Conservation (phyloP, 2,329 filamentous ascomycete species). For the Diaporthe eres region DNA sequence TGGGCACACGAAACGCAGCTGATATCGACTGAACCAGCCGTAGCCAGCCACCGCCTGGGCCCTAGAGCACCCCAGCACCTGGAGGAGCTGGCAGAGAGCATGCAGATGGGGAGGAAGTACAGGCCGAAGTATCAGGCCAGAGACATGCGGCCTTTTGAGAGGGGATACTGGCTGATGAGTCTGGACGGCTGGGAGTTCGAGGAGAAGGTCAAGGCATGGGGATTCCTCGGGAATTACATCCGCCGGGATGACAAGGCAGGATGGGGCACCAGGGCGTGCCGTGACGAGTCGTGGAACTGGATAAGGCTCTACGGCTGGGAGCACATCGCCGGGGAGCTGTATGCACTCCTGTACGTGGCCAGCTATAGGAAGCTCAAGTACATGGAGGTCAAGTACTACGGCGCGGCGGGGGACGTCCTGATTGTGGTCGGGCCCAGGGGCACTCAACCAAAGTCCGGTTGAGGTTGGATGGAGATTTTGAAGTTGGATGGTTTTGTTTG, state of each 20-base stretch:
- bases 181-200: conserved; percentile 66
- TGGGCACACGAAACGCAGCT: conserved; percentile 29
- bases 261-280: conserved; percentile 75
- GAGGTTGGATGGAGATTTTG: neutral
- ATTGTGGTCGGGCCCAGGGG: conserved; percentile 56
- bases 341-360: conserved; percentile 80
- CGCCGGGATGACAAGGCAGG: conserved; percentile 68
- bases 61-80: conserved; percentile 61
- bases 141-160: conserved; percentile 71
- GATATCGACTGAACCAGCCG: conserved; percentile 59
- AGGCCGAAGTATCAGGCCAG: conserved; percentile 64
- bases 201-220: conserved; percentile 71
- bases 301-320: conserved; percentile 86
- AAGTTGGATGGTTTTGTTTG: neutral
- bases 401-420: conserved; percentile 69
- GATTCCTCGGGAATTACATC: conserved; percentile 72
- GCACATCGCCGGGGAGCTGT: conserved; percentile 78
- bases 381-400: conserved; percentile 76
- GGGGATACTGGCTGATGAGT: conserved; percentile 83
- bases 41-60: conserved; percentile 59
- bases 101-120: conserved; percentile 67
- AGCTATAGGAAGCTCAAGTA: conserved; percentile 74
- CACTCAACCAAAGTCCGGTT: neutral
- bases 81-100: conserved; percentile 64
- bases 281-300: conserved; percentile 59